These are phyloP conservation scores for Phytophthora parvispora DNA, from an alignment of 352 stramenopile genomes.

Conservation along the genomic window DNA sequence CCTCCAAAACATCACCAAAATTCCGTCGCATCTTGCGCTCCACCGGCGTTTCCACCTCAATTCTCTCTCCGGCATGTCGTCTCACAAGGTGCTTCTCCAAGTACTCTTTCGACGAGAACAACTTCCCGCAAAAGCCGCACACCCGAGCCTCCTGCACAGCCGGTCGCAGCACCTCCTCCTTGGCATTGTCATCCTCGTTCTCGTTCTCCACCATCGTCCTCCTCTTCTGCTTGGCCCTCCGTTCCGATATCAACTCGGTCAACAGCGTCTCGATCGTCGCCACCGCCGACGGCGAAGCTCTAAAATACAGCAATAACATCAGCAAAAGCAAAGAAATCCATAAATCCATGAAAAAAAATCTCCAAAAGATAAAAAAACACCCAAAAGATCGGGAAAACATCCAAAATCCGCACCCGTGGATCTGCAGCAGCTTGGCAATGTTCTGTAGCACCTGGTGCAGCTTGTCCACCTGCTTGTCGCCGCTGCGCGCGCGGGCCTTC, in stretches of 20 bases:
- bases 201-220: constrained; percentile 4
- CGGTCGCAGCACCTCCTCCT: constrained; percentile 1
- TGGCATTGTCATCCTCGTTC: constrained; percentile 2
- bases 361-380: neutral
- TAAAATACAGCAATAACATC: constrained; percentile 15
- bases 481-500: constrained; percentile 56
- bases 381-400: neutral
- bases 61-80: constrained; percentile 48
- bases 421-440: constrained; percentile 77
- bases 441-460: constrained; percentile 83
- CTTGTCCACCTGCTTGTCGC: constrained; percentile 75
- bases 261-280: constrained; percentile 69
- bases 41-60: constrained; percentile 16
- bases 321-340: constrained; percentile 5
- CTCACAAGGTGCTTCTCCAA: constrained; percentile 72
- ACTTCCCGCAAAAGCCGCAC: constrained; percentile 72
- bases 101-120: constrained; percentile 73
- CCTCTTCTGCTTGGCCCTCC: constrained; percentile 26
- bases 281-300: constrained; percentile 64
- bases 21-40: constrained; percentile 16
- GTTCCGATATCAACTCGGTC: constrained; percentile 50
- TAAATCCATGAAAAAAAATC: constrained; percentile 1
- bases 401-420: constrained; percentile 58
- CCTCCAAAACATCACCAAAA: neutral
- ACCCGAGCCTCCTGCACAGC: constrained; percentile 56